Base-by-base conservation (phyloP, 2,329 filamentous ascomycete genomes). In the Exophiala sp. region DNA sequence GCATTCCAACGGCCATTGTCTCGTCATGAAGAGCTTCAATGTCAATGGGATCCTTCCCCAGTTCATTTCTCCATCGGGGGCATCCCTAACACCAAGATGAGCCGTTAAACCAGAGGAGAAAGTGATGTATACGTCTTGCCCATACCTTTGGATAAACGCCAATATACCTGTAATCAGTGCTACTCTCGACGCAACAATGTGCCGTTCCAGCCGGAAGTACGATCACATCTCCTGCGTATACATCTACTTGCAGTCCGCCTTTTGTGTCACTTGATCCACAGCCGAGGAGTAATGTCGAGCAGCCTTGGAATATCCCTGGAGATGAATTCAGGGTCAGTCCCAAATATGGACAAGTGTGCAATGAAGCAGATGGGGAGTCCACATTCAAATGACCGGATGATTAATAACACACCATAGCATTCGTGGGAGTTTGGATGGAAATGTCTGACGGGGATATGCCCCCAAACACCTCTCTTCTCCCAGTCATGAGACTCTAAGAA, bases 381-480 rank as follows among this genome's bases (percentile, higher is more conserved):
- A 43, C 21, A 43, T 39, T 38, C 46, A 41, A 21, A 12, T 40
- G n/a, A n/a, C 10, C 16, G 16, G 16, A 18, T 18, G 16, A 18
- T 18, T 18, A 3, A 2, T 18, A n/a, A 34, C 47, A 46, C 59
- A 66, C 68, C 69, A 54, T 72, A 72, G 53, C 68, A 71, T 58
- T 72, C 68, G 59, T 72, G 68, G 2, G 68, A 68, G 18, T 71
- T 69, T 20, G 65, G 66, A 58, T 72, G 69, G 52, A 69, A 71
- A 58, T 68, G 65, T 20, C 56, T 55, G 11, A 50, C 58, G 8
- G 39, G 52, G 21, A 66, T 65, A 50, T 63, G 61, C 6, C 65
- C 65, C 64, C 64, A 68, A 39, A 56, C 57, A 33, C 65, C 65
- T 55, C 65, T 60, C 50, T 69, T 69, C 40, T 67, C 58, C 68